phyloP scores from a whole-genome alignment of 116 monocot genomes.

The Dioscorea cayenensis region DNA sequence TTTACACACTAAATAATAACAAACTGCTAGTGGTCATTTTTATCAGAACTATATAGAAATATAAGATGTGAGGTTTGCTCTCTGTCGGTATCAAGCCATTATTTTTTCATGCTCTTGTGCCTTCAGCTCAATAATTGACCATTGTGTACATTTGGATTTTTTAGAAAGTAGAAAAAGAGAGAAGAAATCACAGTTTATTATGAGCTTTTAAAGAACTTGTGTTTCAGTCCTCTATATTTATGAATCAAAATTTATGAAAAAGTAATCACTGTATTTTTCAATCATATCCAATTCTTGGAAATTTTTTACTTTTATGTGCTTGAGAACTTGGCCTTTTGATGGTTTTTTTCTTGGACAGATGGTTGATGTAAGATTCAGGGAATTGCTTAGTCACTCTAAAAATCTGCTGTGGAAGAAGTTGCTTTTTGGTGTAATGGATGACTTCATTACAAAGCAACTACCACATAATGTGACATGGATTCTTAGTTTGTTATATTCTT shows the following conservation, averaged over 20 bases:
- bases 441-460: slow-evolving; percentile 92
- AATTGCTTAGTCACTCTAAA: slow-evolving; percentile 72
- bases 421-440: slow-evolving; percentile 83
- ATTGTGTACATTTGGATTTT: no score
- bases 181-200: no score
- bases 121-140: no score
- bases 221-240: neutral
- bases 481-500: slow-evolving; percentile 89
- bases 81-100: no score
- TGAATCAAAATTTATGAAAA: no score
- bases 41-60: no score
- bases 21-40: no score
- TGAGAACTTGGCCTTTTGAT: neutral
- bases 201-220: neutral
- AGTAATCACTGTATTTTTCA: neutral
- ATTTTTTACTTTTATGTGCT: neutral
- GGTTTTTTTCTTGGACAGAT: slow-evolving; percentile 36
- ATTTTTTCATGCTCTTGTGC: no score
- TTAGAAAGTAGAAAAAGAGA: no score
- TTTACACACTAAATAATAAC: no score
- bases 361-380: slow-evolving; percentile 74
- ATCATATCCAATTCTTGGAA: neutral
- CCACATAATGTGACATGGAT: slow-evolving; percentile 99
- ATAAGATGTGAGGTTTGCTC: no score
- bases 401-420: slow-evolving; percentile 72